A percentile compares a stretch with the other conserved stretches of the same genome.
Evolutionary conservation across 495 filamentous ascomycete species (phyloP).

Genomic region (Xylaria palmicola): DNA sequence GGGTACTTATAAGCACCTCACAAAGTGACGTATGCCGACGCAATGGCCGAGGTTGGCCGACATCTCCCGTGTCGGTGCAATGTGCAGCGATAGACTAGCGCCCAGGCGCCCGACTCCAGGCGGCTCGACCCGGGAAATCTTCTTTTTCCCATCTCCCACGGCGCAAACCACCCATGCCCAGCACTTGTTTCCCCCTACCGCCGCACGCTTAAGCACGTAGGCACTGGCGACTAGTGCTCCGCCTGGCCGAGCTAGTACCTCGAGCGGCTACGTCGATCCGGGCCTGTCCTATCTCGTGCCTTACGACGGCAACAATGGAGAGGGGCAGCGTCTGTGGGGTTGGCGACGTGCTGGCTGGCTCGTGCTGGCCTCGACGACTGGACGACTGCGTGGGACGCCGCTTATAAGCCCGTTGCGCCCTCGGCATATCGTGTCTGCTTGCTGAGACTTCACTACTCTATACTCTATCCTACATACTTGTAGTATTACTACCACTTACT

Average conservation of each 20-base stretch:
- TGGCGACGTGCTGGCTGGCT: conserved; percentile 13
- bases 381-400: neutral
- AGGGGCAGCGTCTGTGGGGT: neutral
- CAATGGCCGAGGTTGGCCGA: conserved; percentile 27
- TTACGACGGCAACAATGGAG: neutral
- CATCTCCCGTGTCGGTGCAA: conserved; percentile 25
- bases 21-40: conserved; percentile 16
- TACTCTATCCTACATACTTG: neutral
- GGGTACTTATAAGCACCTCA: neutral
- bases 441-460: neutral
- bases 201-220: too few species aligned
- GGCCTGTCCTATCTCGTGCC: neutral
- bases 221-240: neutral
- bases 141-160: conserved; percentile 19
- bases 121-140: conserved; percentile 29
- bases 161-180: neutral
- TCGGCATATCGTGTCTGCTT: neutral
- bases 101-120: neutral
- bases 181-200: too few species aligned
- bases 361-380: too few species aligned
- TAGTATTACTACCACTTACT: conserved; percentile 2
- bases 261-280: neutral
- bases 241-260: conserved; percentile 7
- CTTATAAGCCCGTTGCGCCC: conserved; percentile 18
- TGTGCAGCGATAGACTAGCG: conserved; percentile 6